phyloP scores from a whole-genome alignment of 2,329 filamentous ascomycete genomes.

The Pseudogymnoascus sp. region DNA sequence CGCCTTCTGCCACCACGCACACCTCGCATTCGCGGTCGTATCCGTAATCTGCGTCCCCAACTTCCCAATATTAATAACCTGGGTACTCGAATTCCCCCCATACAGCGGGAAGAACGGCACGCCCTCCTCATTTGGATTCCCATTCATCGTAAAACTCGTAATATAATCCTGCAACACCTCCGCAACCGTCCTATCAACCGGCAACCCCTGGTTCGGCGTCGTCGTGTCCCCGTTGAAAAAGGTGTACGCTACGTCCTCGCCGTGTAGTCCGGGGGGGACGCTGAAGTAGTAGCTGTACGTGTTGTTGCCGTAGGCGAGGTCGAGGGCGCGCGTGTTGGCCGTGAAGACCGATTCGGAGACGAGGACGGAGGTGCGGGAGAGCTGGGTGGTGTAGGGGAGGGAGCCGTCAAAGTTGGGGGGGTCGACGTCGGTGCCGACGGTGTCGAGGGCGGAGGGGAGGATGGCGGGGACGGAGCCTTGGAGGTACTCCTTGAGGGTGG shows the following conservation, averaged over 20 bases:
- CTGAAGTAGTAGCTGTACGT: conserved; percentile 48
- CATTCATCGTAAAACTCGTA: conserved; percentile 29
- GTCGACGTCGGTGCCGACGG: conserved; percentile 38
- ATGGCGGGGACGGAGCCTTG: conserved; percentile 3
- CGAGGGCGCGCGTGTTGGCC: conserved; percentile 48
- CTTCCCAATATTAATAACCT: conserved; percentile 15
- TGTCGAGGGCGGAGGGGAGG: conserved; percentile 21
- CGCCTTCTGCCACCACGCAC: conserved; percentile 30
- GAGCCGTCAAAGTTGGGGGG: conserved; percentile 41
- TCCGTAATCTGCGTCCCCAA: conserved; percentile 18
- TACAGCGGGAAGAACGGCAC: conserved; percentile 22
- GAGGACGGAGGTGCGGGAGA: conserved; percentile 36
- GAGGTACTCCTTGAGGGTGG: conserved; percentile 9
- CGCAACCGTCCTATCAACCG: conserved; percentile 30
- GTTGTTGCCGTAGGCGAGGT: conserved; percentile 38
- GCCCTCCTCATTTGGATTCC: conserved; percentile 26
- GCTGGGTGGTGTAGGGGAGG: conserved; percentile 39
- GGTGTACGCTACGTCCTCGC: conserved; percentile 44
- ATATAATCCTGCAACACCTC: conserved; percentile 33
- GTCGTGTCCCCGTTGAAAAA: conserved; percentile 40
- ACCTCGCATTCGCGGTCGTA: conserved; percentile 28
- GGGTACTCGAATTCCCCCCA: conserved; percentile 15
- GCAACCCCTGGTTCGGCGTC: conserved; percentile 18
- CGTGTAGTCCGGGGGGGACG: conserved; percentile 47
- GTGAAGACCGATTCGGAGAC: conserved; percentile 39